Evolutionary conservation across 306 rosid genomes (phyloP), one percentile per base, ranked within the genome.

Genomic region (Glycyrrhiza uralensis): DNA sequence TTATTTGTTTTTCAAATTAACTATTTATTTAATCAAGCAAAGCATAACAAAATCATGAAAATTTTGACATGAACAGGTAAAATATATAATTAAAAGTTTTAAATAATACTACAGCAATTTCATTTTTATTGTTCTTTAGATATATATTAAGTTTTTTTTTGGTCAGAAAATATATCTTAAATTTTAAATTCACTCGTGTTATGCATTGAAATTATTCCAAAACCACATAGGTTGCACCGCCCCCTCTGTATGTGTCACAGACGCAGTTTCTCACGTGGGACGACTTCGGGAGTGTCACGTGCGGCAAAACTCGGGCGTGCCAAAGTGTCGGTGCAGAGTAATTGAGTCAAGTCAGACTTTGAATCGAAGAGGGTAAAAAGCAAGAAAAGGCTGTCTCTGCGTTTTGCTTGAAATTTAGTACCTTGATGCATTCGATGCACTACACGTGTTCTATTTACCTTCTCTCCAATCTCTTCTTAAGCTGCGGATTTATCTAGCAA

Each of bases 271-370:
- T 52, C 62, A 71, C 71, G 74, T 60, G 72, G 45, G 23, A 57
- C 57, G 51, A 56, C 75, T 14, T 2, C 10, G 33, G 45, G 52
- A 44, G 24, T 50, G 60, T 78, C 80, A 69, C 84, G 84, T 80
- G 83, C 44, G 24, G 1, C 2, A 8, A 8, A 42, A 20, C 45
- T 59, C 74, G 81, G 66, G 58, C 76, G 82, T 76, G 81, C 64
- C 42, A 39, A 59, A 80, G 75, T 81, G 89, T 86, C 87, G 92
- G 89, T 87, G 85, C 36, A 22, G 55, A 4, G 7, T 4, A 60
- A 65, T 28, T 7, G 33, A 57, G 47, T 46, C 69, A 24, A 57
- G 47, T 46, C 69, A 24, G 69, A 80, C 32, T 9, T 23, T 29
- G 67, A 22, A 52, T 23, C 22, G 67, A 22, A 52, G 14, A 6